Evolutionary conservation across 108 stramenopile species (phyloP), one percentile per base, ranked within the genome.

Genomic region (Schizochytrium sp.): DNA sequence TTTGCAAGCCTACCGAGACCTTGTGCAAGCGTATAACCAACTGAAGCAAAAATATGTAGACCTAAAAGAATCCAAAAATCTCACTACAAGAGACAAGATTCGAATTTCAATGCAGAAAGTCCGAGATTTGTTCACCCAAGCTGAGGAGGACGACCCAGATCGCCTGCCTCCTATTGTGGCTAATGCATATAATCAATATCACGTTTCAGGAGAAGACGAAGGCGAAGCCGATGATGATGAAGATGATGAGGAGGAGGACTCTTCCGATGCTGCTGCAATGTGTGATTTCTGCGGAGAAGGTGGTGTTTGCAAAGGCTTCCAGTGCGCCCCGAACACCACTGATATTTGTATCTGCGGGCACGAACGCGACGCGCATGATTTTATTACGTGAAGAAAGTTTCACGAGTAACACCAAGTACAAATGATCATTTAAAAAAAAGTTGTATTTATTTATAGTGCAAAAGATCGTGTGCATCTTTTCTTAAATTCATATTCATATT

Each of bases 71-170:
- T 2, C 13, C 8, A 83, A 55, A 28, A 5, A 47, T 10, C 76
- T 55, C 12, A 83, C 76, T 17, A 83, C 47, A 1, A 10, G 8
- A 12, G 76, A 83, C 12, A 49, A 55, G 28, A 53, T 83, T 10
- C 47, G 53, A 2, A 10, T 55, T 5, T 55, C 76, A 12, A 46
- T 83, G 2, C 47, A 40, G n/a, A 83, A 83, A 28, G 76, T 83
- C 17, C 47, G 53, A 12, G 76, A 83, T 47, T 53, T 83, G 38
- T 83, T 83, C 53, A 83, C 76, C 2, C 76, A 83, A 42, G 76
- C 49, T 47, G 76, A 83, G 45, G 50, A 5, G 5, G 53, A 55
- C 76, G 76, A 83, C 2, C 76, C 76, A 5, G 76, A 83, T 53
- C 64, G 64, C 10, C 28, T 69, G 28, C 64, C 64, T 12, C 19